These are phyloP conservation scores for Cordyceps javanica DNA, from an alignment of 2,329 filamentous ascomycete genomes.

Conservation along the genomic window DNA sequence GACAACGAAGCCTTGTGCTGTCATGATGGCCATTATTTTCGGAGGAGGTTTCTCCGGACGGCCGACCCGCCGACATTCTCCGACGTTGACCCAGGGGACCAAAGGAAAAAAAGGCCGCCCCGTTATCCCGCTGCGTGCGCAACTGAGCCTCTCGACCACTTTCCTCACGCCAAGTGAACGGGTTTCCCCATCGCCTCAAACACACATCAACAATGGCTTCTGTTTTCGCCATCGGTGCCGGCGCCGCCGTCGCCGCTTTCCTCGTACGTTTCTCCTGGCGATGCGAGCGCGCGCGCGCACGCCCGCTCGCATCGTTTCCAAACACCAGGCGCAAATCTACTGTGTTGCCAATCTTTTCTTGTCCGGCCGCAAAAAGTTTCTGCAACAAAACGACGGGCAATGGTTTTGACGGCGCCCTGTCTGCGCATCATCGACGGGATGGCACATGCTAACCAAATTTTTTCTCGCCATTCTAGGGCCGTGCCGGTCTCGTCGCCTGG, in stretches of 20 bases:
- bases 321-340: too few relatives aligned
- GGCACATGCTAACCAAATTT: slow-evolving; percentile 12
- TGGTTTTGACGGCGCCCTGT: not conserved
- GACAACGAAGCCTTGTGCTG: not conserved
- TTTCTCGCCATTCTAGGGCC: slow-evolving; percentile 56
- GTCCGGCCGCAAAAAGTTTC: too few relatives aligned
- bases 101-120: slow-evolving; percentile 2
- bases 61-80: slow-evolving; percentile 4
- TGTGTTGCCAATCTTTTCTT: too few relatives aligned
- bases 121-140: not conserved
- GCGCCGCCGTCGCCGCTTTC: slow-evolving; percentile 46
- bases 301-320: too few relatives aligned
- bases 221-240: slow-evolving; percentile 40
- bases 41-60: slow-evolving; percentile 7
- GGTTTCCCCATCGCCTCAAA: not conserved
- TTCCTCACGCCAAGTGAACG: not conserved
- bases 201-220: slow-evolving; percentile 31
- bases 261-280: slow-evolving; percentile 35
- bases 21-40: not conserved
- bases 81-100: not conserved
- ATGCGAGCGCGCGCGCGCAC: too few relatives aligned
- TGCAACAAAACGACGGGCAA: too few relatives aligned
- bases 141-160: not conserved
- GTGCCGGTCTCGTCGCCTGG: slow-evolving; percentile 84
- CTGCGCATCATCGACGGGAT: not conserved